Base-by-base conservation (phyloP, 345 rosid genomes). In the Mercurialis annua region DNA sequence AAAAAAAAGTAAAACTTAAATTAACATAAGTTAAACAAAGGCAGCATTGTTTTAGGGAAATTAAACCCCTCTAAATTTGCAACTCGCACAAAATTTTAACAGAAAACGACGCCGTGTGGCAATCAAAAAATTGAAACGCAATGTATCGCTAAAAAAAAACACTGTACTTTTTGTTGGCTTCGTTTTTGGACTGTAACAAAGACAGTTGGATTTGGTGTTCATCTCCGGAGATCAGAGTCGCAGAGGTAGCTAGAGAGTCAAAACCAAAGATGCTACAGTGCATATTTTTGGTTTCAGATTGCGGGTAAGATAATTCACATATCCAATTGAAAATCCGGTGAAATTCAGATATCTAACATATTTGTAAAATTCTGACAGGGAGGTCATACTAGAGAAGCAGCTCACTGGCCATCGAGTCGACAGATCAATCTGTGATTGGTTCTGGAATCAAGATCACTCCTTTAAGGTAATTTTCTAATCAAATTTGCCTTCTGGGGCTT, bases 351-450 rank as follows among this genome's bases (percentile, higher is more conserved):
- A 23, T 29, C 17, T 11, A 14, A 7, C 7, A 10, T 47, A n/a
- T 66, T 59, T 65, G 64, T 38, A 21, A 51, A 47, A 48, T 43
- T 64, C 42, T 64, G 46, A 20, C 81, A 94, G 99, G 49, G 99
- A 88, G 78, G 97, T 94, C 24, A 91, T 94, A 84, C 87, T 94
- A 10, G 98, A 94, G 93, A 94, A 94, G 62, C 98, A 94, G 90
- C 82, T 91, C 44, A 89, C 98, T 3, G 97, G 98, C 65, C 96
- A 94, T 69, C 85, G 96, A 0, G 96, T 94, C 0, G 99, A 91
- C 65, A 83, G 99, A 71, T 87, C 98, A 33, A 91, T 94, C 17
- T 94, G 99, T 66, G 82, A 80, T 76, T 94, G 98, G 98, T 94
- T 86, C 64, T 91, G 99, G 99, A 92, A 91, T 80, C 92, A 83